A percentile compares a stretch with the other conserved stretches of the same genome.
Evolutionary conservation across 345 rosid genomes (phyloP).

Genomic region (Luvunga scandens): DNA sequence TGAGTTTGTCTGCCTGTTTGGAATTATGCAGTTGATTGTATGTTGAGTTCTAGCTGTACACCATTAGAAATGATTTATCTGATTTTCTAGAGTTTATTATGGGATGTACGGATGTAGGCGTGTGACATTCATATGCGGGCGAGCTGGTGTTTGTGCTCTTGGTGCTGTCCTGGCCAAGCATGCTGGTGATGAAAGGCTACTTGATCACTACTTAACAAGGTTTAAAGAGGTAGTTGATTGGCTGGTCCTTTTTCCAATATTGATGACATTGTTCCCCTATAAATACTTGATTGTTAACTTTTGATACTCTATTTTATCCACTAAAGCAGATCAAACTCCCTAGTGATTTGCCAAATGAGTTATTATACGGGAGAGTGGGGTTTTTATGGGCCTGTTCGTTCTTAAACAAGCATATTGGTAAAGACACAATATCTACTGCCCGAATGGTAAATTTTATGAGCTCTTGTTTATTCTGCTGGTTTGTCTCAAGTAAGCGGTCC

Average conservation of each 20-base stretch:
- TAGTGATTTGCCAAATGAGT: conserved; percentile 48
- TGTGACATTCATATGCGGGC: conserved; percentile 64
- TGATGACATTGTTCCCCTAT: not conserved
- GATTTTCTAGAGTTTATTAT: not conserved
- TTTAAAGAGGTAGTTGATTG: conserved; percentile 43
- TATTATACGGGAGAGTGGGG: conserved; percentile 64
- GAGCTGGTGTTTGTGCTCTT: conserved; percentile 72
- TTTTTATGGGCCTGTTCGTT: conserved; percentile 68
- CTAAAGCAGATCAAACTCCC: conserved; percentile 49
- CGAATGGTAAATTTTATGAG: conserved; percentile 30
- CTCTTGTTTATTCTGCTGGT: not conserved
- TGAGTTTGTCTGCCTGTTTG: not conserved
- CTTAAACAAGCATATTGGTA: conserved; percentile 57
- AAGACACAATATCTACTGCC: conserved; percentile 41
- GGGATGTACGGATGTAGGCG: conserved; percentile 28
- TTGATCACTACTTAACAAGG: conserved; percentile 38
- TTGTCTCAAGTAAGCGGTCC: not conserved
- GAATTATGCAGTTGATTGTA: not conserved
- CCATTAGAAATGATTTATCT: conserved; percentile 7
- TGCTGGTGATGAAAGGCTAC: conserved; percentile 43
- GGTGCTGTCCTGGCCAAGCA: conserved; percentile 69
- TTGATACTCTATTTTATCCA: not conserved
- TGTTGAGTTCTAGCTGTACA: not conserved
- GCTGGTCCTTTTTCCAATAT: not conserved
- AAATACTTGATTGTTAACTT: not conserved